These are phyloP conservation scores for Rubus idaeus DNA, from an alignment of 306 rosid species.

Conservation along the genomic window DNA sequence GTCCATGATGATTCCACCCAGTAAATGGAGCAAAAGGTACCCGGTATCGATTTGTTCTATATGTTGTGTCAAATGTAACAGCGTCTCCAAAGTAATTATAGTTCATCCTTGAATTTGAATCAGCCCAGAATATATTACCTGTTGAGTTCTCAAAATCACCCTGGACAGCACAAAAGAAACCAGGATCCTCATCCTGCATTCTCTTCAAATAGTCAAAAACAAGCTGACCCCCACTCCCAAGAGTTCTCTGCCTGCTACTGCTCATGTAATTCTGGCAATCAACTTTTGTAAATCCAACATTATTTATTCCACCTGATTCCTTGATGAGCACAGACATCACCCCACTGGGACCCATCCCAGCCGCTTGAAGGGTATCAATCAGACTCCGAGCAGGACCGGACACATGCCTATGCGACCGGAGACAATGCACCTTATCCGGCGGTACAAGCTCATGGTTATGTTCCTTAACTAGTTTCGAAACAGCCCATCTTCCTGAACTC, in stretches of 20 bases:
- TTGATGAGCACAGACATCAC: slow-evolving; percentile 41
- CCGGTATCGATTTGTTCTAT: slow-evolving; percentile 37
- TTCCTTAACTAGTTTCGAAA: slow-evolving; percentile 36
- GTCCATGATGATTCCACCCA: slow-evolving; percentile 43
- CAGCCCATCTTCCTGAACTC: slow-evolving; percentile 38
- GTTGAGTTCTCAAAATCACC: slow-evolving; percentile 30
- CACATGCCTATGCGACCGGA: slow-evolving; percentile 42
- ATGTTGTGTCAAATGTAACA: slow-evolving; percentile 39
- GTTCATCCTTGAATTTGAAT: slow-evolving; percentile 35
- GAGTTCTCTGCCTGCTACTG: slow-evolving; percentile 39
- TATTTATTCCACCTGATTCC: slow-evolving; percentile 35
- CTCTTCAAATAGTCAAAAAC: slow-evolving; percentile 39
- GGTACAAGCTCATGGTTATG: slow-evolving; percentile 42
- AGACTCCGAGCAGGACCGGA: slow-evolving; percentile 42
- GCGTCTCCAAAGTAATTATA: slow-evolving; percentile 41
- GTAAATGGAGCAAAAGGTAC: slow-evolving; percentile 49
- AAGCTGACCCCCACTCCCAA: slow-evolving; percentile 37
- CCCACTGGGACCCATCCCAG: slow-evolving; percentile 44
- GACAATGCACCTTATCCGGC: slow-evolving; percentile 40
- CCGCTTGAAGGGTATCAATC: slow-evolving; percentile 43
- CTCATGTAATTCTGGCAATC: slow-evolving; percentile 50
- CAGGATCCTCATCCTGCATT: slow-evolving; percentile 37
- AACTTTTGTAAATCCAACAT: slow-evolving; percentile 41
- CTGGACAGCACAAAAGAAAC: slow-evolving; percentile 40
- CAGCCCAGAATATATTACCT: slow-evolving; percentile 41